Conservation (phyloP, 495 filamentous ascomycete species). For the Xylaria acuta region DNA sequence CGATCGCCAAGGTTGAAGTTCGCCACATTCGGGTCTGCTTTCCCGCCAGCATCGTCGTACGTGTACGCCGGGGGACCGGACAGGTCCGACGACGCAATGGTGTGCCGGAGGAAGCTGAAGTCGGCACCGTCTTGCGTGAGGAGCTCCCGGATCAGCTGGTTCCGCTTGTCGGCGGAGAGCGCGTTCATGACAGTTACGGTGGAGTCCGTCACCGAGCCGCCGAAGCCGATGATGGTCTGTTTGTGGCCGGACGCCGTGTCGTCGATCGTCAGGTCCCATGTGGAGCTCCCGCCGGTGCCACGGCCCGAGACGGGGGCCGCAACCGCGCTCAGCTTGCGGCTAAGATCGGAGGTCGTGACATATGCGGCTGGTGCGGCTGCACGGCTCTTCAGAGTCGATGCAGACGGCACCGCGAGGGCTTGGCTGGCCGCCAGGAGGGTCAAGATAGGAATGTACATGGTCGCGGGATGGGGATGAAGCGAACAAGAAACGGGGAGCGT, state of each 20-base stretch:
- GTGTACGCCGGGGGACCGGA: conserved; percentile 57
- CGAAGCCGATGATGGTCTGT: conserved; percentile 59
- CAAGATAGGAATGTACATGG: conserved; percentile 32
- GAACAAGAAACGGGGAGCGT: neutral
- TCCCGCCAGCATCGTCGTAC: conserved; percentile 56
- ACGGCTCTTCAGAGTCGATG: conserved; percentile 23
- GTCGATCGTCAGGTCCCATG: conserved; percentile 57
- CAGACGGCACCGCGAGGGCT: conserved; percentile 28
- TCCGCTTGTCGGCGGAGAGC: conserved; percentile 45
- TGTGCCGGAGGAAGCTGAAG: conserved; percentile 60
- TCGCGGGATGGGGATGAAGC: neutral
- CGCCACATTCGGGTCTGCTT: conserved; percentile 47
- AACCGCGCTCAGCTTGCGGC: conserved; percentile 50
- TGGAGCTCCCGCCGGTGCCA: conserved; percentile 51
- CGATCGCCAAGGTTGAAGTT: conserved; percentile 57
- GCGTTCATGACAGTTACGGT: conserved; percentile 60
- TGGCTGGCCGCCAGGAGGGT: conserved; percentile 31
- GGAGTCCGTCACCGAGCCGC: conserved; percentile 62
- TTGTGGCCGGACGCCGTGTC: conserved; percentile 56
- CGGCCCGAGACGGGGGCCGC: conserved; percentile 51
- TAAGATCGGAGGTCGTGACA: conserved; percentile 54
- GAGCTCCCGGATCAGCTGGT: conserved; percentile 54
- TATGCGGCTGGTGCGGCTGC: conserved; percentile 43
- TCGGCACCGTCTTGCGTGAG: conserved; percentile 55
- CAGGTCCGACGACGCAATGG: conserved; percentile 61